Evolutionary conservation across 2,329 filamentous ascomycete species (phyloP).

Genomic region (Verticillium isaacii): DNA sequence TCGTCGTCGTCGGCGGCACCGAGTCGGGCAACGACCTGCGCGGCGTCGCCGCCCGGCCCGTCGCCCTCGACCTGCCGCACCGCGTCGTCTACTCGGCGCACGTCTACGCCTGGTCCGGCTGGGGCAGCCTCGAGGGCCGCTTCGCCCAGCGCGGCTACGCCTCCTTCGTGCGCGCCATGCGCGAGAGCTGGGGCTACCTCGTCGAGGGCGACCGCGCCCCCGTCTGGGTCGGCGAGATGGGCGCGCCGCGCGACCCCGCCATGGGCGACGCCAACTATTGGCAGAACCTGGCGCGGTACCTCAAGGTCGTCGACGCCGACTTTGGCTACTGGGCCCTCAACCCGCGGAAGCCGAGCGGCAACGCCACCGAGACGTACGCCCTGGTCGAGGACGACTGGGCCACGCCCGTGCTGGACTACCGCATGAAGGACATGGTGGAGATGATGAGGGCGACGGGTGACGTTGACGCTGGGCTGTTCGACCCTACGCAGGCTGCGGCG

Average conservation of each 20-base stretch:
- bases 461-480: too few relatives aligned
- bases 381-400: constrained; percentile 60
- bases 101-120: constrained; percentile 67
- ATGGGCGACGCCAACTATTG: constrained; percentile 61
- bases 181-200: constrained; percentile 62
- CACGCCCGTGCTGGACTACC: constrained; percentile 57
- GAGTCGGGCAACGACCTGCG: constrained; percentile 62
- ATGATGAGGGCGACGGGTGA: constrained; percentile 32
- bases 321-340: constrained; percentile 70
- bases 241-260: constrained; percentile 48
- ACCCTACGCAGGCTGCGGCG: too few relatives aligned
- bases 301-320: constrained; percentile 55
- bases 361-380: constrained; percentile 55
- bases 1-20: constrained; percentile 64
- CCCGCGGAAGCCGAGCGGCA: constrained; percentile 55
- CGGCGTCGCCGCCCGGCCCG: constrained; percentile 48
- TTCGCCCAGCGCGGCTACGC: constrained; percentile 57
- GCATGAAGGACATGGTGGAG: constrained; percentile 56
- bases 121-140: constrained; percentile 56
- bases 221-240: constrained; percentile 67
- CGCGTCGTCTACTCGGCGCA: constrained; percentile 64
- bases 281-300: constrained; percentile 55
- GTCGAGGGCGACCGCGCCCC: constrained; percentile 51
- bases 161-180: constrained; percentile 60
- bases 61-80: constrained; percentile 49